A percentile compares a stretch with the other conserved stretches of the same genome.
Evolutionary conservation across 805 yeast species (phyloP).

Genomic region (Myxozyma neotropica): DNA sequence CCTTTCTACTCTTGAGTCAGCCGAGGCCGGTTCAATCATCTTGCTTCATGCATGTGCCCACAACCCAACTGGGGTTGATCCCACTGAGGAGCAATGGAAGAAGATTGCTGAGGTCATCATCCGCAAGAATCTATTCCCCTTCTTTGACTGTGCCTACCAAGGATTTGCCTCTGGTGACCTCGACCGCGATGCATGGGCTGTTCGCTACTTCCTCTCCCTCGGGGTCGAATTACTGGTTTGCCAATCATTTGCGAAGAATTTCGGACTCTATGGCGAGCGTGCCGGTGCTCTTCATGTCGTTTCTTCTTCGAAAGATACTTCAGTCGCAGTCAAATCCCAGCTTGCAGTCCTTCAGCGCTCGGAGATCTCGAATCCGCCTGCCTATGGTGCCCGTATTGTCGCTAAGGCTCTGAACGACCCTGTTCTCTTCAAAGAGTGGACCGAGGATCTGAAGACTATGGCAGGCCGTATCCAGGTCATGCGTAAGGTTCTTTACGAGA

Average conservation of each 20-base stretch:
- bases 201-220: conserved; percentile 55
- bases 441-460: conserved; percentile 80
- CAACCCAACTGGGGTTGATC: conserved; percentile 97
- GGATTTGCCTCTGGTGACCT: conserved; percentile 93
- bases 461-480: conserved; percentile 76
- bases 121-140: conserved; percentile 60
- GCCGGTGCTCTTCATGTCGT: conserved; percentile 89
- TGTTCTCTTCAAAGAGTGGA: conserved; percentile 78
- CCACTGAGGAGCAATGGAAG: conserved; percentile 79
- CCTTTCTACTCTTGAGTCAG: conserved; percentile 59
- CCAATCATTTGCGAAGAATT: conserved; percentile 95
- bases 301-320: conserved; percentile 47
- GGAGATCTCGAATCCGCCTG: conserved; percentile 91
- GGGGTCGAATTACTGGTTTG: conserved; percentile 71
- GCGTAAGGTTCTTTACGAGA: conserved; percentile 69
- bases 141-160: conserved; percentile 95
- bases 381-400: conserved; percentile 92
- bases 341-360: conserved; percentile 74
- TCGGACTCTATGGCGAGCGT: conserved; percentile 97
- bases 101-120: conserved; percentile 61
- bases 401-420: conserved; percentile 69
- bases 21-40: conserved; percentile 77
- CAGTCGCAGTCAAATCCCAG: conserved; percentile 70
- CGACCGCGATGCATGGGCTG: conserved; percentile 81
- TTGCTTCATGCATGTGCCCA: conserved; percentile 95